Evolutionary conservation across 148 eudicot genomes (phyloP), one percentile per base, ranked within the genome.

Genomic region (Mesembryanthemum crystallinum): DNA sequence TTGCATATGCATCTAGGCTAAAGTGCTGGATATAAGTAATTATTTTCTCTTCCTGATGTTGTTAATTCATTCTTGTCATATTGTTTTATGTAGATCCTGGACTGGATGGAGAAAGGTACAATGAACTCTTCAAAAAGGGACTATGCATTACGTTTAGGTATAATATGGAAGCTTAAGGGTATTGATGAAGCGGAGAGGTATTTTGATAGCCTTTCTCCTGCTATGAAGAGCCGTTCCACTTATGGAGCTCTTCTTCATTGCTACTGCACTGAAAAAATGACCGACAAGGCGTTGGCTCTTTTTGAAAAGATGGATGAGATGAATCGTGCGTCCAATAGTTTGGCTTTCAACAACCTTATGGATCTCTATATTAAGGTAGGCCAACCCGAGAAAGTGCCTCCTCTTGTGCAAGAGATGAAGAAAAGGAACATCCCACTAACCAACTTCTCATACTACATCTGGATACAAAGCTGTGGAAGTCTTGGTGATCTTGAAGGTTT

Each of bases 41-140:
- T 27, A 18, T 25, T 54, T 57, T 57, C 4, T 27, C 23, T 23
- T 12, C 39, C 27, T 1, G 23, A 33, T 71, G 23, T 8, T 55
- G 43, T 43, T 6, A 32, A 47, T 42, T 61, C n/a, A 59, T 33
- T 69, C 23, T 10, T 63, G 52, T 37, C 43, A 37, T 24, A 25
- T 79, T 85, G 65, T 57, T 67, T 64, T 17, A 24, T 77, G 73
- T 82, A 94, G 98, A 77, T 94, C 67, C 82, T 91, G 78, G 90
- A 88, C 77, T 94, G 98, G 98, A 88, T 91, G 95, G 88, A 89
- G 32, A 77, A 79, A 77, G 81, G 60, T 69, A 83, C 45, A 76
- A 74, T 4, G n/a, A 77, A 81, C 76, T 72, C 76, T 49, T 73
- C 85, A 10, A 18, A 67, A 70, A 64, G 61, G 24, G 88, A 91